These are phyloP conservation scores for Metrosideros polymorpha DNA, from an alignment of 441 rosid species.

Conservation along the genomic window DNA sequence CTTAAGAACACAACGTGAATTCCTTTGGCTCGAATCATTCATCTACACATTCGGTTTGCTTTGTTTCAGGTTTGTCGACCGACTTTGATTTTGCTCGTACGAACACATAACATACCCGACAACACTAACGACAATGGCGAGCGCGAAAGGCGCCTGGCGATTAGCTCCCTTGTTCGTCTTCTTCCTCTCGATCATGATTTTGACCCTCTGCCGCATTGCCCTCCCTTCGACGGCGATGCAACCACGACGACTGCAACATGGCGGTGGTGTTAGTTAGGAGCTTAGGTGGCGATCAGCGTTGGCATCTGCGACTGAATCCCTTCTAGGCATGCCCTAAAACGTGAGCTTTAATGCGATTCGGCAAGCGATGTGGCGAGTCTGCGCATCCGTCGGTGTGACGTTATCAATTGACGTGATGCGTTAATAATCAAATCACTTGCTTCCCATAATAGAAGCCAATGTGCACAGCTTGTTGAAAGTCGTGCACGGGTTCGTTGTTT, in stretches of 20 bases:
- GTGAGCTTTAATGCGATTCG: not conserved
- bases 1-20: no score
- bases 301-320: not conserved
- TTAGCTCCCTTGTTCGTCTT: not conserved
- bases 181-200: not conserved
- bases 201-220: not conserved
- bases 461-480: not conserved
- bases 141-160: fast-evolving
- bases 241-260: not conserved
- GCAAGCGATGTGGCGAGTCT: no score
- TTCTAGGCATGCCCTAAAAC: not conserved
- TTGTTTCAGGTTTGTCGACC: no score
- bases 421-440: no score
- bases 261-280: not conserved
- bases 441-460: not conserved
- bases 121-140: fast-evolving
- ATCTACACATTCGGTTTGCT: no score
- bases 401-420: no score
- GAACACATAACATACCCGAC: no score
- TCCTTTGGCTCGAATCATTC: no score
- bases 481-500: not conserved
- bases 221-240: not conserved
- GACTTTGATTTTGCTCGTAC: no score
- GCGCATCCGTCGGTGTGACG: no score
- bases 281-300: not conserved